Percentiles rank a stretch among this genome's conserved stretches.
Conservation (phyloP, 2,329 filamentous ascomycete genomes). For the Epichloe baconii region DNA sequence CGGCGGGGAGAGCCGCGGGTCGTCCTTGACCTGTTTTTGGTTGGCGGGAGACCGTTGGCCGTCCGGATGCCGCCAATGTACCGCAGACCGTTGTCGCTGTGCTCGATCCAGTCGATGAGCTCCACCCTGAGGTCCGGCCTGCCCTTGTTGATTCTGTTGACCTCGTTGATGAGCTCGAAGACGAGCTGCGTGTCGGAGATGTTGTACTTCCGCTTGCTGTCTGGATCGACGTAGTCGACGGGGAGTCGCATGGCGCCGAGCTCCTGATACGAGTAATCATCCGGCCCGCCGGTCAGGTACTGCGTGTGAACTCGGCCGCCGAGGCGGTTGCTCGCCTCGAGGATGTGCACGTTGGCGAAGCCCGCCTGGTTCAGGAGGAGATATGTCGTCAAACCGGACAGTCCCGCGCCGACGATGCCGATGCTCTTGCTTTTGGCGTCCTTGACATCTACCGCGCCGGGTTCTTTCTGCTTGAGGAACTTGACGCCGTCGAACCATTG, state of each 20-base stretch:
- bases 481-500: slow-evolving; percentile 56
- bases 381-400: slow-evolving; percentile 50
- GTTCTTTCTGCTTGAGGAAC: slow-evolving; percentile 40
- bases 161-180: slow-evolving; percentile 45
- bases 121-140: slow-evolving; percentile 35
- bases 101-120: slow-evolving; percentile 51
- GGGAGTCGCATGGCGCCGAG: slow-evolving; percentile 56
- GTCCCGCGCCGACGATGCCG: slow-evolving; percentile 52
- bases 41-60: slow-evolving; percentile 39
- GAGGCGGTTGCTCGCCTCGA: slow-evolving; percentile 46
- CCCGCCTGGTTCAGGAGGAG: slow-evolving; percentile 35
- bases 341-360: slow-evolving; percentile 46
- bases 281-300: slow-evolving; percentile 45
- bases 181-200: slow-evolving; percentile 52
- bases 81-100: slow-evolving; percentile 38
- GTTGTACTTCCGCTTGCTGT: slow-evolving; percentile 38
- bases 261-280: slow-evolving; percentile 55
- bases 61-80: slow-evolving; percentile 34
- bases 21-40: slow-evolving; percentile 32
- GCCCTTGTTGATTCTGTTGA: slow-evolving; percentile 48
- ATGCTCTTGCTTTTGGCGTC: slow-evolving; percentile 31
- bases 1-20: slow-evolving; percentile 24
- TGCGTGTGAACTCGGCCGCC: slow-evolving; percentile 52
- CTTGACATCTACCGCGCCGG: slow-evolving; percentile 20
- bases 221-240: slow-evolving; percentile 33